phyloP scores from a whole-genome alignment of 768 basidiomycete genomes.

The Lenzites betulinus region DNA sequence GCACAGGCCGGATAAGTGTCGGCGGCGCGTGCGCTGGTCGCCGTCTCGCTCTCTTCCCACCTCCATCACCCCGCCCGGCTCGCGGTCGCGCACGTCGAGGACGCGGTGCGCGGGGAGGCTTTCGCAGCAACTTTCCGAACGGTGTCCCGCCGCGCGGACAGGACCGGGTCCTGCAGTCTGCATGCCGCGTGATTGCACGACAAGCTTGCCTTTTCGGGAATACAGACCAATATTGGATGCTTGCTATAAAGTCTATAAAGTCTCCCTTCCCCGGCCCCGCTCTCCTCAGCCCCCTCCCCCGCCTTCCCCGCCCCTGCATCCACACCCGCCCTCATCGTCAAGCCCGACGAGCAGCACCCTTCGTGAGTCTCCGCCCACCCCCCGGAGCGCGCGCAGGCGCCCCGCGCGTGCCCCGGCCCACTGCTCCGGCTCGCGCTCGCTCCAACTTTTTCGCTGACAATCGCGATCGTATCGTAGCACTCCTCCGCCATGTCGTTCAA shows the following conservation, averaged over 20 bases:
- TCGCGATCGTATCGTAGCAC: constrained; percentile 1
- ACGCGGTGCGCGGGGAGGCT: constrained; percentile 3
- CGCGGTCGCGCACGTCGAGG: background rate
- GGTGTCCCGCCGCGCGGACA: constrained; percentile 20
- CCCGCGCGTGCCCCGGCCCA: constrained; percentile 4
- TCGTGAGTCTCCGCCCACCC: constrained; percentile 11
- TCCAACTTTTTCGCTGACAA: background rate
- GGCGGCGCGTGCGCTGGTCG: background rate
- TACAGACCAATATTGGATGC: constrained; percentile 16
- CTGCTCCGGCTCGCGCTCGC: constrained; percentile 1
- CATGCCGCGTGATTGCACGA: constrained; percentile 23
- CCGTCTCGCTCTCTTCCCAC: background rate
- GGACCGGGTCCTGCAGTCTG: constrained; percentile 12
- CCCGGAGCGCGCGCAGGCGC: background rate
- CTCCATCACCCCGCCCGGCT: background rate
- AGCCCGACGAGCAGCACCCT: background rate
- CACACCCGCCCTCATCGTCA: background rate
- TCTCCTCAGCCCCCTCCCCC: constrained; percentile 13
- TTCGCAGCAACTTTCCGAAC: constrained; percentile 6
- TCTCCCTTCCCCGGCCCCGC: constrained; percentile 10
- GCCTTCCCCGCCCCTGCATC: constrained; percentile 3
- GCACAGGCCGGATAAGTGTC: constrained; percentile 8
- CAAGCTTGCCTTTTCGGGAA: constrained; percentile 12
- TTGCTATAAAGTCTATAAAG: constrained; percentile 24
- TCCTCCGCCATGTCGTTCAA: constrained; percentile 60